phyloP scores from a whole-genome alignment of 371 early-diverging fungal species.

The Rhizopus delemar region DNA sequence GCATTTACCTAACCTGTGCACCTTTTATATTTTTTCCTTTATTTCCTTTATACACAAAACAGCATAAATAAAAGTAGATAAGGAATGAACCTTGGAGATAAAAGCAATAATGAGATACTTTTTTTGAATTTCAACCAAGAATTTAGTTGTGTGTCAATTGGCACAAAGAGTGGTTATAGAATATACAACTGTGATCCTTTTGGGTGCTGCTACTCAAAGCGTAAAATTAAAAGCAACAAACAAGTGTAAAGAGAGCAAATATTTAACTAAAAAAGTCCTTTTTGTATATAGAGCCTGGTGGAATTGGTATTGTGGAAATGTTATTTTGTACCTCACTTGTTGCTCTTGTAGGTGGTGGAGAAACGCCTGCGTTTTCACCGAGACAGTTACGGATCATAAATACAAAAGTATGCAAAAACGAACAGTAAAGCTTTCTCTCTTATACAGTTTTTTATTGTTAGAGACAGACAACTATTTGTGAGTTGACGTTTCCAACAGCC shows the following conservation, averaged over 20 bases:
- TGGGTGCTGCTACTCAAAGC: constrained; percentile 84
- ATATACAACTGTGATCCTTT: constrained; percentile 94
- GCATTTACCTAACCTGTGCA: background rate
- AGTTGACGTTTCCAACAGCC: constrained; percentile 88
- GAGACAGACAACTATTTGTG: constrained; percentile 95
- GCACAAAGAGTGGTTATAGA: constrained; percentile 80
- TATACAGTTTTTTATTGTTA: constrained; percentile 17
- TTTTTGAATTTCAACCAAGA: constrained; percentile 93
- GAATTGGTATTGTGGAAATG: constrained; percentile 95
- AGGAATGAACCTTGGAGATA: constrained; percentile 23
- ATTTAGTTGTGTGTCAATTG: constrained; percentile 87
- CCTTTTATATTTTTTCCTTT: constrained; percentile 2
- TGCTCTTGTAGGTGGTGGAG: constrained; percentile 93
- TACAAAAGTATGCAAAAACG: constrained; percentile 78
- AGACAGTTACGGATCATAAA: constrained; percentile 91
- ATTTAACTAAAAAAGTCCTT: background rate
- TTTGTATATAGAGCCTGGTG: constrained; percentile 62
- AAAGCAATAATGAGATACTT: constrained; percentile 56
- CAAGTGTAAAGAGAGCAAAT: background rate
- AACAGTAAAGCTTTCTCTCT: background rate
- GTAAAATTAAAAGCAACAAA: constrained; percentile 41
- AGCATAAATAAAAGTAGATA: background rate
- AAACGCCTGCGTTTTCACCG: constrained; percentile 86
- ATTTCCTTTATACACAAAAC: no score
- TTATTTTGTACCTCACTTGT: constrained; percentile 94